Evolutionary conservation across 2,329 filamentous ascomycete species (phyloP).

Genomic region (Shiraia bambusicola): DNA sequence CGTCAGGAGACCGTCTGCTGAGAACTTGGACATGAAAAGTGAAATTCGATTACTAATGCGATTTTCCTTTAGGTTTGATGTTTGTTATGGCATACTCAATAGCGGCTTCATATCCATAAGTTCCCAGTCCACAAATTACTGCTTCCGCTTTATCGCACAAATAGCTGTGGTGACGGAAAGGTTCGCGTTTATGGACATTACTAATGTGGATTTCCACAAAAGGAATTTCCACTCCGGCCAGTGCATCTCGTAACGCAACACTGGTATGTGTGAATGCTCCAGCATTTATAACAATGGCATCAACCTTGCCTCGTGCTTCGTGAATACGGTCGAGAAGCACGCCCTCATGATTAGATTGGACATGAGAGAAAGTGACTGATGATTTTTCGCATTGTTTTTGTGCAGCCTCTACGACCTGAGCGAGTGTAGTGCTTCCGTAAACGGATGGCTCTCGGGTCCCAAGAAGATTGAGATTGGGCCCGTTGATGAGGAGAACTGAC

Average conservation of each 20-base stretch:
- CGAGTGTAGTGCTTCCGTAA: constrained; percentile 70
- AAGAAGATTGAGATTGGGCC: constrained; percentile 80
- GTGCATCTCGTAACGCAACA: constrained; percentile 73
- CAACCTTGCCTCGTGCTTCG: constrained; percentile 58
- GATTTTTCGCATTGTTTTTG: constrained; percentile 53
- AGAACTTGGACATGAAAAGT: too few species aligned
- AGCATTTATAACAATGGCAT: constrained; percentile 74
- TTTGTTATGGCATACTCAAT: constrained; percentile 46
- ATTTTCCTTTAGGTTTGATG: constrained; percentile 28
- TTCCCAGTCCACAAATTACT: constrained; percentile 67
- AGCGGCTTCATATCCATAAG: constrained; percentile 51
- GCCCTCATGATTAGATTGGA: constrained; percentile 80
- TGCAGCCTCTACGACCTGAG: constrained; percentile 58
- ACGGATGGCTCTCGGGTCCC: constrained; percentile 72
- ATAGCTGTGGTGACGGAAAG: constrained; percentile 69
- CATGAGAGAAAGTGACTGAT: constrained; percentile 56
- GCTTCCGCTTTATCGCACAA: constrained; percentile 74
- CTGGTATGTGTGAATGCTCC: constrained; percentile 75
- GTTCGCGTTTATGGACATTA: constrained; percentile 72
- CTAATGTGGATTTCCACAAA: constrained; percentile 78
- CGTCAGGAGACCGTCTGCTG: too few species aligned
- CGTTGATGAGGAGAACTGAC: constrained; percentile 71
- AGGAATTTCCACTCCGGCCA: constrained; percentile 67
- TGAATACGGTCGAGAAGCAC: constrained; percentile 74
- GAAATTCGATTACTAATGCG: neutral